A percentile compares a stretch with the other conserved stretches of the same genome.
These are phyloP conservation scores for Colletotrichum melonis DNA, from an alignment of 2,329 filamentous ascomycete genomes.

Conservation along the genomic window DNA sequence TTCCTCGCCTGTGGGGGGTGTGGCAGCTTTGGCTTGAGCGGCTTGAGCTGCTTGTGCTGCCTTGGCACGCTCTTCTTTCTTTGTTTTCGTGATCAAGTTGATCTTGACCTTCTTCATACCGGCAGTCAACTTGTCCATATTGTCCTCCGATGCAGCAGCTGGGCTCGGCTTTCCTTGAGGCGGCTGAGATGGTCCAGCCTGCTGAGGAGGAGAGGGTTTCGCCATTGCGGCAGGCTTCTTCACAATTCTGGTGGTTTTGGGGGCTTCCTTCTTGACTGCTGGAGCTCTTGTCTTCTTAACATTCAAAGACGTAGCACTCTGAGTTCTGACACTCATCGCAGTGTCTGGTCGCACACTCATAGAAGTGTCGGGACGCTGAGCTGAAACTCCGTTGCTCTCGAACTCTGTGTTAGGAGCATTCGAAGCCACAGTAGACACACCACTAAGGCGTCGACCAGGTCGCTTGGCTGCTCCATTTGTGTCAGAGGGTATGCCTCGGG, in stretches of 20 bases:
- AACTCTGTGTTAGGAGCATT: conserved; percentile 18
- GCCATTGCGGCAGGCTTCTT: conserved; percentile 47
- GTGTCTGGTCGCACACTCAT: conserved; percentile 52
- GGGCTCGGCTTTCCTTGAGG: conserved; percentile 8
- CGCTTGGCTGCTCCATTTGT: conserved; percentile 44
- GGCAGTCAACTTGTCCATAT: conserved; percentile 65
- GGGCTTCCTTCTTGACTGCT: conserved; percentile 56
- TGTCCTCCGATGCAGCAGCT: conserved; percentile 44
- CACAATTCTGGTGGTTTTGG: conserved; percentile 46
- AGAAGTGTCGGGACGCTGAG: conserved; percentile 51
- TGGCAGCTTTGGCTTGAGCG: conserved; percentile 38
- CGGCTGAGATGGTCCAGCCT: conserved; percentile 4
- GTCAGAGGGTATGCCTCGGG: conserved; percentile 43
- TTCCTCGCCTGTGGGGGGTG: conserved; percentile 32
- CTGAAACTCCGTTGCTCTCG: conserved; percentile 2
- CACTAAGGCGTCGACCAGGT: conserved; percentile 61
- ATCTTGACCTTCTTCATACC: conserved; percentile 74
- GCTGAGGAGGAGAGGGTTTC: conserved; percentile 18
- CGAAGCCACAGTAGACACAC: conserved; percentile 51
- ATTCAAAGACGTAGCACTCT: conserved; percentile 53
- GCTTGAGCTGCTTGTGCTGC: conserved; percentile 39
- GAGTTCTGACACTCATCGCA: conserved; percentile 51
- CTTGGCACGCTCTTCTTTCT: conserved; percentile 64
- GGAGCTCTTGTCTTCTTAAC: conserved; percentile 71
- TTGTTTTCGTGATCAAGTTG: conserved; percentile 68